Conservation (phyloP, 148 eudicot genomes). For the Vaccinium corymbosum region DNA sequence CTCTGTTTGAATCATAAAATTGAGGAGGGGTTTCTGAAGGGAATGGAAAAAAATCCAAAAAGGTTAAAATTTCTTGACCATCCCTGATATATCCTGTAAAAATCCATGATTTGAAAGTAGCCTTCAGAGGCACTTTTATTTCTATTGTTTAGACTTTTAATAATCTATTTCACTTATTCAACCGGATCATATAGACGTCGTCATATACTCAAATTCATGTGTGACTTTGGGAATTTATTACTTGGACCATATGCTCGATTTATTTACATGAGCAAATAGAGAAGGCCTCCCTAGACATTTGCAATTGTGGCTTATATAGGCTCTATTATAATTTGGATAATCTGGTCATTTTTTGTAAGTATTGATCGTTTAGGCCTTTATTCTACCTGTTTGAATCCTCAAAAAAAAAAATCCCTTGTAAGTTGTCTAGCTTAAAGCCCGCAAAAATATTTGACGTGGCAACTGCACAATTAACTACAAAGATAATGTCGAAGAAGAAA, state of each 20-base stretch:
- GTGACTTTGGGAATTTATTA: too few relatives aligned
- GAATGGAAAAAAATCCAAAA: neutral
- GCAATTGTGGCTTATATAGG: too few relatives aligned
- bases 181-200: too few relatives aligned
- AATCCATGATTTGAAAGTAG: neutral
- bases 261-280: too few relatives aligned
- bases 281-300: too few relatives aligned
- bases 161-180: too few relatives aligned
- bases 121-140: neutral
- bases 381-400: neutral
- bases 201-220: too few relatives aligned
- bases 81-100: neutral
- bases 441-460: neutral
- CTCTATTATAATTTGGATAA: too few relatives aligned
- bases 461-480: neutral
- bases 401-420: neutral
- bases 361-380: neutral
- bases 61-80: neutral
- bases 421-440: neutral
- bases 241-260: too few relatives aligned
- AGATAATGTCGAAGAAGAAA: neutral
- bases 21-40: neutral
- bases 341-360: neutral
- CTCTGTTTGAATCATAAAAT: neutral
- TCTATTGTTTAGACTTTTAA: neutral